A percentile compares a stretch with the other conserved stretches of the same genome.
These are phyloP conservation scores for Sporothrix mexicana DNA, from an alignment of 2,329 filamentous ascomycete species.

Conservation along the genomic window DNA sequence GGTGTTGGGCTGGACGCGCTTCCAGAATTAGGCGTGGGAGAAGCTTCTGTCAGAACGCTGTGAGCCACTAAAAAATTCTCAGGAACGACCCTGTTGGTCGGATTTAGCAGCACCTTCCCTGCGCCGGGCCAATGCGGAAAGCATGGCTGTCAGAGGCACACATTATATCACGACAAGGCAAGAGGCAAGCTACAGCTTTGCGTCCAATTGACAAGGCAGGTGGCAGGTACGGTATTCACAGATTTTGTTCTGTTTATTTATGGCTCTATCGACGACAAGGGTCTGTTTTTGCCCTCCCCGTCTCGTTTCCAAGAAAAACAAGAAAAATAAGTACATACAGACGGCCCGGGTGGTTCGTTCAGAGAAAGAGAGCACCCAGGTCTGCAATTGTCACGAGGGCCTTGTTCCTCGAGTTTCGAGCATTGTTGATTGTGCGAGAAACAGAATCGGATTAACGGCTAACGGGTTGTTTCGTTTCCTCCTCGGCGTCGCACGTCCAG, in stretches of 20 bases:
- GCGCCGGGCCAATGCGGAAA: conserved; percentile 11
- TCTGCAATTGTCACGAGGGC: conserved; percentile 24
- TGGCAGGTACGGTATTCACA: conserved; percentile 5
- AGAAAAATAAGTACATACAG: conserved; percentile 28
- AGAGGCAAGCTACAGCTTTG: not conserved
- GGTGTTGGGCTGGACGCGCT: conserved; percentile 3
- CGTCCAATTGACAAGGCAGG: not conserved
- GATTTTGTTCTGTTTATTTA: conserved; percentile 20
- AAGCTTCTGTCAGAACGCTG: not conserved
- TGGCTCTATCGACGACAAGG: not conserved
- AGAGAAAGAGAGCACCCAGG: not conserved
- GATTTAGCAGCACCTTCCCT: not conserved
- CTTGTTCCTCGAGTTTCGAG: not conserved
- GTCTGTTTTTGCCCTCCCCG: not conserved
- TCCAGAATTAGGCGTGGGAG: not conserved
- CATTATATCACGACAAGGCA: too few species aligned
- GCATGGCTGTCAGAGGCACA: too few species aligned
- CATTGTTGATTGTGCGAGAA: not conserved
- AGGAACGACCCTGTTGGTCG: conserved; percentile 2
- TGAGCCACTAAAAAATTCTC: not conserved
- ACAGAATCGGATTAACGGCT: not conserved
- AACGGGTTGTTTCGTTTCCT: not conserved
- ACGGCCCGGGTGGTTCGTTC: not conserved
- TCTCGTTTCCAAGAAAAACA: conserved; percentile 15
- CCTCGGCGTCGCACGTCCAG: not conserved